Conservation (phyloP, 2,329 filamentous ascomycete genomes). For the Hawksworthiomyces lignivorus region DNA sequence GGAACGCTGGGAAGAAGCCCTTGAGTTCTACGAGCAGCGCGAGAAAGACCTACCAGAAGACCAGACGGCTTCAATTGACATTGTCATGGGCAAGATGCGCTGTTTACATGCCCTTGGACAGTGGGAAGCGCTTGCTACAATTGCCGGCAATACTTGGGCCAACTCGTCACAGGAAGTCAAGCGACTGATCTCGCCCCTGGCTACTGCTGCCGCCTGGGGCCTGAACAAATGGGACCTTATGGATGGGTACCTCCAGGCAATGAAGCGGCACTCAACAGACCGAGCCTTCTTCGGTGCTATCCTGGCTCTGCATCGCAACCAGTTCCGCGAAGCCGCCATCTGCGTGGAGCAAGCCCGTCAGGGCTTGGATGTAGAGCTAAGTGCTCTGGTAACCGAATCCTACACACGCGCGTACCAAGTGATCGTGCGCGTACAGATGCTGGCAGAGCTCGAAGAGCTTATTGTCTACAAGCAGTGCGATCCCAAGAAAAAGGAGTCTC, state of each 20-base stretch:
- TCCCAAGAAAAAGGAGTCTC: constrained; percentile 77
- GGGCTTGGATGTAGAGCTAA: constrained; percentile 89
- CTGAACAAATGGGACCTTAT: constrained; percentile 96
- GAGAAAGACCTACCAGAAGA: constrained; percentile 60
- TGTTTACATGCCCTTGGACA: constrained; percentile 95
- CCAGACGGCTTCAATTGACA: constrained; percentile 65
- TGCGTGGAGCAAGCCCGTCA: constrained; percentile 91
- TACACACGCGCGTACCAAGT: constrained; percentile 97
- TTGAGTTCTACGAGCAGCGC: constrained; percentile 84
- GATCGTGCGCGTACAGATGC: constrained; percentile 98
- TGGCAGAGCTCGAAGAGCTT: constrained; percentile 95
- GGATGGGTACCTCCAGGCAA: constrained; percentile 92
- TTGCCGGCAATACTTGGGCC: constrained; percentile 90
- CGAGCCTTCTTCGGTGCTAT: constrained; percentile 97
- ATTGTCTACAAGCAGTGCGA: constrained; percentile 97
- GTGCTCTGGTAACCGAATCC: constrained; percentile 92
- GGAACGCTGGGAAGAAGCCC: constrained; percentile 94
- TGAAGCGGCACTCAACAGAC: constrained; percentile 90
- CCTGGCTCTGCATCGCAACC: constrained; percentile 86
- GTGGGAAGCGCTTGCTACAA: constrained; percentile 84
- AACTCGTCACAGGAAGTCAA: constrained; percentile 83
- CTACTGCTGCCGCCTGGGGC: constrained; percentile 93
- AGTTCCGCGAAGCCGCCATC: constrained; percentile 81
- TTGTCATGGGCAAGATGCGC: constrained; percentile 99
- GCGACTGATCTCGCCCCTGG: constrained; percentile 83